Evolutionary conservation across 352 stramenopile genomes (phyloP).

Genomic region (Pilasporangium apinafurcum): DNA sequence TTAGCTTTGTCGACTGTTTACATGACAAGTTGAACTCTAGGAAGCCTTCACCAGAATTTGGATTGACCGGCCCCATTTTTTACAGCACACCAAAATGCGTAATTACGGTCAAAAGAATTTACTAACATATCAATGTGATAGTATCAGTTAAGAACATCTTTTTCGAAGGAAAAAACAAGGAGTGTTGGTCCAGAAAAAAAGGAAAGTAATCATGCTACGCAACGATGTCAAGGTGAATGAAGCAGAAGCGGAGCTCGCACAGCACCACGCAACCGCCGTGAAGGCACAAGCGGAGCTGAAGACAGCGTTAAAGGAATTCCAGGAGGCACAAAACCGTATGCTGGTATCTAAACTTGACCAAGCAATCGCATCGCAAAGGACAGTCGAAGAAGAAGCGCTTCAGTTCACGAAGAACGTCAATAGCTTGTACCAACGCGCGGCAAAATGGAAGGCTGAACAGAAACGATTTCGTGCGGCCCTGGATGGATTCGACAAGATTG

Average conservation of each 20-base stretch:
- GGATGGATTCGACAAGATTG: constrained; percentile 46
- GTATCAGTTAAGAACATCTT: no score
- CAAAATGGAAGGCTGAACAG: constrained; percentile 65
- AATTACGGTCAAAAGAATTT: no score
- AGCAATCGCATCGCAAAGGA: constrained; percentile 41
- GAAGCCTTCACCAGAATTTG: constrained; percentile 1
- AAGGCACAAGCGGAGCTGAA: constrained; percentile 19
- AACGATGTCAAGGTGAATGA: constrained; percentile 18
- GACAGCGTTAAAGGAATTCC: constrained; percentile 29
- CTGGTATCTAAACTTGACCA: constrained; percentile 40
- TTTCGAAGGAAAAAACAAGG: no score
- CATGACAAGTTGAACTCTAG: constrained; percentile 10
- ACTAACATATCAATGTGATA: no score
- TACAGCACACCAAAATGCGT: constrained; percentile 1
- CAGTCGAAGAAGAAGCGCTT: constrained; percentile 53
- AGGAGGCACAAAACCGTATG: constrained; percentile 25
- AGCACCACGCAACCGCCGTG: constrained; percentile 22
- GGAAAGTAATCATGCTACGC: constrained; percentile 10
- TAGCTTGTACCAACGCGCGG: constrained; percentile 42
- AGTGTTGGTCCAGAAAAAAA: constrained; percentile 20
- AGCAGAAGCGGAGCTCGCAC: constrained; percentile 18
- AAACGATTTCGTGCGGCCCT: constrained; percentile 45
- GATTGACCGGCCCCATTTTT: constrained; percentile 3
- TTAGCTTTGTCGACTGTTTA: constrained; percentile 4
- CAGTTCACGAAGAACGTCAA: constrained; percentile 57